Conservation (phyloP, 306 rosid species). For the Malus fusca region DNA sequence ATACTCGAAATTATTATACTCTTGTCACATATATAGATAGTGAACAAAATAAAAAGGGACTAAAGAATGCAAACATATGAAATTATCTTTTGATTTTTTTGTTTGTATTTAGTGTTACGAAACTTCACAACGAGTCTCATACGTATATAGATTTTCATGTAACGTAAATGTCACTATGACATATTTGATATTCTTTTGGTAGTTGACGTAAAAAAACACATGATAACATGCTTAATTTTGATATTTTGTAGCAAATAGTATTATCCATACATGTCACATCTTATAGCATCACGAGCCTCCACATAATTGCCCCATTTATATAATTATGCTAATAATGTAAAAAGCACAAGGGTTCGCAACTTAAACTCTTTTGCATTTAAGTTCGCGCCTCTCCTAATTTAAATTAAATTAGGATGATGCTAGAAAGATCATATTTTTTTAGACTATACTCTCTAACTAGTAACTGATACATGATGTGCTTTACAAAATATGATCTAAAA, state of each 20-base stretch:
- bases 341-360: neutral
- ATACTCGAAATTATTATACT: neutral
- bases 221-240: neutral
- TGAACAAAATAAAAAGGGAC: neutral
- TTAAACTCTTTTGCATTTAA: neutral
- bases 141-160: neutral
- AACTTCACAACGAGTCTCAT: too few species aligned
- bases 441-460: too few species aligned
- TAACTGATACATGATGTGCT: accelerated
- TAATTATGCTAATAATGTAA: neutral
- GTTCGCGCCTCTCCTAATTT: too few species aligned
- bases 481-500: too few species aligned
- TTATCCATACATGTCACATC: neutral
- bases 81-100: neutral
- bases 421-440: too few species aligned
- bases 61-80: neutral
- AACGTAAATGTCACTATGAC: neutral
- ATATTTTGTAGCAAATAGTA: too few species aligned
- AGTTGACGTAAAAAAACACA: neutral
- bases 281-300: neutral
- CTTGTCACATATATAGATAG: neutral
- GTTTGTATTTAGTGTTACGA: too few species aligned
- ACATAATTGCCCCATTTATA: neutral
- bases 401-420: too few species aligned
- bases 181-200: neutral